A percentile compares a stretch with the other conserved stretches of the same genome.
phyloP scores from a whole-genome alignment of 805 yeast species.

The Kuraishia floccosa region DNA sequence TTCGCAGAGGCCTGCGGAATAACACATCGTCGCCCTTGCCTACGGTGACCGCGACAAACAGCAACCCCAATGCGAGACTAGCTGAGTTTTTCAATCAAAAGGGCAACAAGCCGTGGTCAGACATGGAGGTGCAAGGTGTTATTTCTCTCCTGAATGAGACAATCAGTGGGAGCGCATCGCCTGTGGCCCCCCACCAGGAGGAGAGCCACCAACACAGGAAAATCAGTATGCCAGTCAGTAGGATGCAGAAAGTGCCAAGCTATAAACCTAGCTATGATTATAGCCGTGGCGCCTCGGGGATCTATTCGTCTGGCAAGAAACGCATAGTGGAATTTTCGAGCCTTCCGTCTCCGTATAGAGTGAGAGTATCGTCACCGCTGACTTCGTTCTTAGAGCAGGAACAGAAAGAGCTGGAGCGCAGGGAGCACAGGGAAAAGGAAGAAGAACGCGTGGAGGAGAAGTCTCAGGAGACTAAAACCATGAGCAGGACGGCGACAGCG shows the following conservation, averaged over 20 bases:
- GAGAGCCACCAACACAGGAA: background rate
- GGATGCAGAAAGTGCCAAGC: too few species aligned
- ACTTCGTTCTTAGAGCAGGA: slow-evolving; percentile 10
- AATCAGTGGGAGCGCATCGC: slow-evolving; percentile 12
- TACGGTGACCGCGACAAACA: too few species aligned
- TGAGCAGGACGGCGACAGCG: slow-evolving; percentile 14
- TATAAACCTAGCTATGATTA: too few species aligned
- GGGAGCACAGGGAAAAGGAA: background rate
- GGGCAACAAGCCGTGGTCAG: slow-evolving; percentile 66
- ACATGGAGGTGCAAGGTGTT: slow-evolving; percentile 76
- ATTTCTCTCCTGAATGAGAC: slow-evolving; percentile 41
- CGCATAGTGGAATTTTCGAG: slow-evolving; percentile 16
- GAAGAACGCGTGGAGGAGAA: background rate
- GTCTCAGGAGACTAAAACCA: slow-evolving; percentile 2
- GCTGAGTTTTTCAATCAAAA: slow-evolving; percentile 63
- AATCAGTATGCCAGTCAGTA: background rate
- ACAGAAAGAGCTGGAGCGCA: too few species aligned
- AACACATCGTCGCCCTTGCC: too few species aligned
- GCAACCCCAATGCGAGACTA: slow-evolving; percentile 46
- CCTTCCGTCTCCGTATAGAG: slow-evolving; percentile 14
- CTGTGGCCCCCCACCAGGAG: slow-evolving; percentile 2
- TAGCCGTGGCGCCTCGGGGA: background rate
- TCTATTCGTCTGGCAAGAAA: slow-evolving; percentile 11
- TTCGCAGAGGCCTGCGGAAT: too few species aligned
- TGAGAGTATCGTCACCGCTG: slow-evolving; percentile 16